Evolutionary conservation across 257 asterid genomes (phyloP), one percentile per base, ranked within the genome.

Genomic region (Rhazya stricta): DNA sequence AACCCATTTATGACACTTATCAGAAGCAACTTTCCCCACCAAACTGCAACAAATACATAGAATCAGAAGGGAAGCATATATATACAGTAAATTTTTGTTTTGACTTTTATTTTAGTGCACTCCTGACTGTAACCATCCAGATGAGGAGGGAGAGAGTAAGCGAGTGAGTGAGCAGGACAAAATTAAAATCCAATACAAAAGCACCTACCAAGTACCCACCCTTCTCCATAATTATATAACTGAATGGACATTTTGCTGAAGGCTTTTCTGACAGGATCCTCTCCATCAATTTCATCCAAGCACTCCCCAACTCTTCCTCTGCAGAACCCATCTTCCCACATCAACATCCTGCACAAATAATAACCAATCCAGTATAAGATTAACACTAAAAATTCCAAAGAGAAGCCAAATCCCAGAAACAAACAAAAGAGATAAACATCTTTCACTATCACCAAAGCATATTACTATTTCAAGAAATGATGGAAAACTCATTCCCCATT

Each of bases 321-420:
- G 86, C 99, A 95, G 88, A 88, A 95, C 81, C 99, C 99, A 89
- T 95, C 99, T 88, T 95, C 99, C 99, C 99, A 95, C 99, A 95
- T 95, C 98, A 92, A 88, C 99, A 95, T 95, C 90, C 99, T 95
- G 85, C 90, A 81, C 34, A 60, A 56, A 19, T 60, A 77, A 21
- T 45, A 21, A 46, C 62, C 76, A 25, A 29, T 42, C 37, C 80
- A 74, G 70, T 37, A 9, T 67, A 81, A 69, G 29, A 18, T 15
- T 50, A 37, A 57, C 74, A 72, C 39, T 32, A 37, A 57, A 45
- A 74, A 78, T 66, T 53, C 73, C 51, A 42, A 39, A 73, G 56
- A 67, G 25, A 66, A 54, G 72, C 60, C 41, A 51, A 67, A 71
- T 45, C 71, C 53, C 74, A 82, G 60, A 42, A 37, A 56, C 21